Evolutionary conservation across 2,329 filamentous ascomycete genomes (phyloP), one percentile per base, ranked within the genome.

Genomic region (Ophiosphaerella narmari): DNA sequence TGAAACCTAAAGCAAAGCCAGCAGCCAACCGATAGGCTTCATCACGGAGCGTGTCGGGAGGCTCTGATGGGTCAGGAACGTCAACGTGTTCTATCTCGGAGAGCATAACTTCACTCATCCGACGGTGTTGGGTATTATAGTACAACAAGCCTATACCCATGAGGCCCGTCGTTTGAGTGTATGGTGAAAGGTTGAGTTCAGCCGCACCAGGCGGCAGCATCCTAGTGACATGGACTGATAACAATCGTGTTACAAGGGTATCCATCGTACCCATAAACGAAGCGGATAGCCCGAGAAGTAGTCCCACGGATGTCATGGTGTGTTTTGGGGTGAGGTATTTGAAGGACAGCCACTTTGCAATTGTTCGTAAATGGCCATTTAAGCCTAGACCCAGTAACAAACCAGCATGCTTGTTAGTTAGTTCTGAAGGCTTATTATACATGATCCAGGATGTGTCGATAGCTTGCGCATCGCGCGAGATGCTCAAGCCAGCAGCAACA

Each of bases 251-350:
- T 53, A 97, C 93, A 24, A 97, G 81, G 2, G 90, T 94, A 71
- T 99, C 94, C 93, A 97, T 97, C 2, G 92, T 97, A 1, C 95
- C 94, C 60, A 97, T 81, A 68, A 96, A 96, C 1, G 94, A 97
- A 23, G 90, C 94, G 7, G 94, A 92, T 14, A 99, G 80, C 1
- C 94, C 94, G 0, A 99, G 80, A 3, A 99, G 80, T n/a, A 99
- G 79, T 8, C 94, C 94, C 46, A 99, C 93, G 1, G 94, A 97
- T 21, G 94, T 97, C 94, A 99, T 99, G 23, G 92, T 96, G 73
- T 99, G 95, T 67, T 99, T 99, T 1, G 94, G 93, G 0, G 94
- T 99, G n/a, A 99, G 79, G 62, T 99, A 99, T 68, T 97, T 97
- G 82, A 97, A 99, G 7, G 92, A 93, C 37, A 99, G 88, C 93